These are phyloP conservation scores for Nannochloris sp. DNA, from an alignment of 139 green algal species.

Conservation along the genomic window DNA sequence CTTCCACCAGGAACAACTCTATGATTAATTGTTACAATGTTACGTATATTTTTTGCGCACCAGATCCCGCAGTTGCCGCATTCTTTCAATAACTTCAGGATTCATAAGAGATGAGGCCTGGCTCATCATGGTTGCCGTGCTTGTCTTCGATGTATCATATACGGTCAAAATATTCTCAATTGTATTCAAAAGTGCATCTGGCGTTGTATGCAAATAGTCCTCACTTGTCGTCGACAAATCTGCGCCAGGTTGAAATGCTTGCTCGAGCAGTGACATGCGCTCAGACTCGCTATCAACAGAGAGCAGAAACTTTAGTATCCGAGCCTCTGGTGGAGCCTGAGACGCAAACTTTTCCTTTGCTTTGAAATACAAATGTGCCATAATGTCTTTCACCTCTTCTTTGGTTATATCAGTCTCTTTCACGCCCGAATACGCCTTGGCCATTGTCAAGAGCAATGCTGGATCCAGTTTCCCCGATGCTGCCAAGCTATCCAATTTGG, in stretches of 20 bases:
- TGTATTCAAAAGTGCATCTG: conserved; percentile 34
- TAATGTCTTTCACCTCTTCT: conserved; percentile 74
- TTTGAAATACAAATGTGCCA: conserved; percentile 74
- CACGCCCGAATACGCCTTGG: conserved; percentile 60
- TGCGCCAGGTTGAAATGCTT: conserved; percentile 53
- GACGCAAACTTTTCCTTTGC: conserved; percentile 57
- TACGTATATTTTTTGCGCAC: conserved; percentile 44
- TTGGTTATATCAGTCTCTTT: conserved; percentile 61
- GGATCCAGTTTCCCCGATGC: conserved; percentile 45
- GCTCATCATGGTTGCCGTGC: conserved; percentile 24
- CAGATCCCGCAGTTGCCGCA: conserved; percentile 40
- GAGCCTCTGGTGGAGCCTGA: conserved; percentile 59
- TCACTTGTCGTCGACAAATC: conserved; percentile 18
- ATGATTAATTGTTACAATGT: conserved; percentile 6
- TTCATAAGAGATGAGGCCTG: conserved; percentile 57
- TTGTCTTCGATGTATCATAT: conserved; percentile 25
- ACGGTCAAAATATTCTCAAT: conserved; percentile 51
- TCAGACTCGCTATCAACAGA: conserved; percentile 40
- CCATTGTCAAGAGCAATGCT: conserved; percentile 71
- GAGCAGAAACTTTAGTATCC: conserved; percentile 77
- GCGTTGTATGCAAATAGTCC: conserved; percentile 46
- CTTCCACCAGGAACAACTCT: background rate
- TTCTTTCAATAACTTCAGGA: conserved; percentile 52
- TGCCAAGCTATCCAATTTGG: conserved; percentile 64
- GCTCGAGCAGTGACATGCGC: conserved; percentile 29